phyloP scores from a whole-genome alignment of 2,329 filamentous ascomycete species.

The Phyllosticta paracitricarpa region DNA sequence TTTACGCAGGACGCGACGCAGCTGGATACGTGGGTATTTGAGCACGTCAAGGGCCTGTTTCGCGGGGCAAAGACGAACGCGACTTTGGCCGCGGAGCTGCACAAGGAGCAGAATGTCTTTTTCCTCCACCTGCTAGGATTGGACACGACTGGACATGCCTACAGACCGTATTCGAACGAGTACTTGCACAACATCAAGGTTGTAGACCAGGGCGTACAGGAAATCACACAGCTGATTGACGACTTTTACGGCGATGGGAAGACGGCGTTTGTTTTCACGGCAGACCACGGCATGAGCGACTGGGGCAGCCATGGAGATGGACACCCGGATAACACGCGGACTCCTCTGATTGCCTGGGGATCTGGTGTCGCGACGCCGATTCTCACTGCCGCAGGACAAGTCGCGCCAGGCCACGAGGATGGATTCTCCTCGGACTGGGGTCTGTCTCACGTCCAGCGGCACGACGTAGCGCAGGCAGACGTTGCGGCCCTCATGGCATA shows the following conservation, averaged over 20 bases:
- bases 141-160: constrained; percentile 79
- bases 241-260: constrained; percentile 74
- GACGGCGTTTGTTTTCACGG: constrained; percentile 93
- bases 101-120: constrained; percentile 82
- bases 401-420: constrained; percentile 77
- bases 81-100: constrained; percentile 60
- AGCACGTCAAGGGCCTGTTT: constrained; percentile 82
- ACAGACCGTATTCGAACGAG: constrained; percentile 87
- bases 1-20: constrained; percentile 72
- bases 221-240: constrained; percentile 71
- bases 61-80: constrained; percentile 66
- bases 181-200: constrained; percentile 92
- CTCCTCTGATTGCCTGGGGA: constrained; percentile 86
- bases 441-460: constrained; percentile 66
- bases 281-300: constrained; percentile 98
- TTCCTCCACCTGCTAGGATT: constrained; percentile 89
- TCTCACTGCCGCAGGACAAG: constrained; percentile 36
- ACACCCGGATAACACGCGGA: constrained; percentile 93
- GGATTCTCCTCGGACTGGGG: constrained; percentile 81
- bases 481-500: constrained; percentile 94
- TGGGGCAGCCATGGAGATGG: constrained; percentile 99
- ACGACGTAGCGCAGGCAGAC: constrained; percentile 91
- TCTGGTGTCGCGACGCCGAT: constrained; percentile 75
- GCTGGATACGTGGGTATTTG: constrained; percentile 92
- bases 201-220: constrained; percentile 80